Evolutionary conservation across 1,284 basidiomycete genomes (phyloP).

Genomic region (Phellinidium pouzarii): DNA sequence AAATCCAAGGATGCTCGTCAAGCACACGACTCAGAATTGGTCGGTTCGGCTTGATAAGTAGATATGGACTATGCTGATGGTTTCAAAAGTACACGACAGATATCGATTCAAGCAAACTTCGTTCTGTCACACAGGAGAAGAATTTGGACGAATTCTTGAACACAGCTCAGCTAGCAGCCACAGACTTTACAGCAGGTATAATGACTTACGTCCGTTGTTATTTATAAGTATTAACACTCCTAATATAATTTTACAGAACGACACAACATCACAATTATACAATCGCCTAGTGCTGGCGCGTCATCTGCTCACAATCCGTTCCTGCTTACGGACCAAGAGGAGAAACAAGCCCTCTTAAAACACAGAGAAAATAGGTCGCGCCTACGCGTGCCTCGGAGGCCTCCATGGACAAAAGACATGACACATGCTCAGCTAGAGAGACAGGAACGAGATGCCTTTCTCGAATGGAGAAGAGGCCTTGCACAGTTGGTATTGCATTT

Average conservation of each 20-base stretch:
- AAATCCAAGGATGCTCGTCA: constrained; percentile 76
- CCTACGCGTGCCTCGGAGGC: constrained; percentile 79
- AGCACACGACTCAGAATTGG: constrained; percentile 68
- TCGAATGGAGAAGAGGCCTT: constrained; percentile 88
- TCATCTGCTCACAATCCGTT: constrained; percentile 73
- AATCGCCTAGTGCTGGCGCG: constrained; percentile 43
- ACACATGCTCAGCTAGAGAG: constrained; percentile 74
- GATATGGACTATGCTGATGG: constrained; percentile 7
- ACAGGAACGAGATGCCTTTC: constrained; percentile 82
- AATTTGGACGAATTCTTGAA: constrained; percentile 96
- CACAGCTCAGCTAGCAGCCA: constrained; percentile 90
- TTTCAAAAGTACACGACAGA: constrained; percentile 70
- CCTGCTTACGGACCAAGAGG: constrained; percentile 80
- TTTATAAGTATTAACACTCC: constrained; percentile 7
- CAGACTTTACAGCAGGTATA: constrained; percentile 94
- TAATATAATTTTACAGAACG: constrained; percentile 59
- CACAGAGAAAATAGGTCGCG: constrained; percentile 69
- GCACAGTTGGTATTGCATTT: constrained; percentile 59
- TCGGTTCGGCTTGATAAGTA: constrained; percentile 32
- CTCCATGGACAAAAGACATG: constrained; percentile 79
- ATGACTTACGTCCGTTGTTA: constrained; percentile 11
- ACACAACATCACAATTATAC: constrained; percentile 88
- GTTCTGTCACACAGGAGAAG: constrained; percentile 93
- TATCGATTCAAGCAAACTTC: constrained; percentile 64
- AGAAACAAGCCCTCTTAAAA: constrained; percentile 64